Base-by-base conservation (phyloP, 1,284 basidiomycete species). In the Sphaerobolus stellatus region DNA sequence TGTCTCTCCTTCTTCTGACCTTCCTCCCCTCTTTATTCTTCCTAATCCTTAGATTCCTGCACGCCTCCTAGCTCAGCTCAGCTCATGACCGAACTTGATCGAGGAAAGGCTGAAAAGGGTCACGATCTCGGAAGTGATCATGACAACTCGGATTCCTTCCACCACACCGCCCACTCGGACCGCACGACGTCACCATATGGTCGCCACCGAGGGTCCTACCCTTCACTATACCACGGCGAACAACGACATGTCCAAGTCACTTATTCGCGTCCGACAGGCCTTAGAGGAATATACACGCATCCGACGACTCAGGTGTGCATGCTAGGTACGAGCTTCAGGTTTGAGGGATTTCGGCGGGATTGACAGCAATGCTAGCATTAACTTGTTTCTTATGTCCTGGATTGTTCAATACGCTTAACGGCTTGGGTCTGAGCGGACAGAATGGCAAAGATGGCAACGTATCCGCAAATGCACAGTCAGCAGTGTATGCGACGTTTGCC, bases 361-460 rank as follows among this genome's bases (percentile, higher is more conserved):
- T n/a, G n/a, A 24, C 7, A 18, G 40, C 9, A 8, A 72, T 88
- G 71, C 72, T 88, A 52, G 85, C 84, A 27, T 76, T 88, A 56
- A 81, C 88, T 30, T 88, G 85, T 64, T 79, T 79, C 69, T 74
- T 86, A 80, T 81, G 84, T 64, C 82, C 82, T 49, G 83, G 82
- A 67, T 65, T 68, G 63, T 75, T 71, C 68, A 82, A 82, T 58
- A 52, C 56, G 2, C 56, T 59, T 41, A 60, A 59, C 46, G 87
- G 87, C 29, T 75, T 90, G 50, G 88, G 88, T 16, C 87, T 76
- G 31, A 87, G 85, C 36, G 88, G 88, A 14, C 83, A 85, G 69
- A n/a, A n/a, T n/a, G n/a, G n/a, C n/a, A 65, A 88, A 46, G 81
- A 83, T 60, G 64, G 77, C 20, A 75, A 71, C 7, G 84, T 79